These are phyloP conservation scores for Ochetophila trinervis DNA, from an alignment of 306 rosid genomes.

Conservation along the genomic window DNA sequence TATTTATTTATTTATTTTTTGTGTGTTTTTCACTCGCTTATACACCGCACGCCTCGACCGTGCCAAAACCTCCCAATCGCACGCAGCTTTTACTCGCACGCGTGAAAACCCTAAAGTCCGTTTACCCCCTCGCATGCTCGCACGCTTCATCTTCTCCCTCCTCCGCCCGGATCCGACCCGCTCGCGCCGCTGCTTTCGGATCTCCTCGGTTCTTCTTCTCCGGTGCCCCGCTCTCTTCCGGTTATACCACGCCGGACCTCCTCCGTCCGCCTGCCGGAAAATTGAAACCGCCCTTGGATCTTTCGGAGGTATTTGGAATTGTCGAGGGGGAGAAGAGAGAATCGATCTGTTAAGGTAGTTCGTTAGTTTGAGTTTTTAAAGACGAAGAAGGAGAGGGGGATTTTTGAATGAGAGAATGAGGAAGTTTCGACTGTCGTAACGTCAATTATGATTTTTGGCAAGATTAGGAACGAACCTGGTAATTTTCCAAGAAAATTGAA, in stretches of 20 bases:
- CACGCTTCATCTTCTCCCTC: conserved; percentile 37
- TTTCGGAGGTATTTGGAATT: conserved; percentile 18
- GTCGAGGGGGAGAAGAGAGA: background rate
- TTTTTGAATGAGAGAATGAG: background rate
- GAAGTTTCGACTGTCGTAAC: background rate
- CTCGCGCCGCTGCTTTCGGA: conserved; percentile 29
- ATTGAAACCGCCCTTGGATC: background rate
- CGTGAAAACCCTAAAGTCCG: conserved; percentile 38
- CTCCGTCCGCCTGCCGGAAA: conserved; percentile 46
- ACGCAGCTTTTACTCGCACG: conserved; percentile 40
- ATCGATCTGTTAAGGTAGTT: conserved; percentile 25
- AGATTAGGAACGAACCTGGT: too few species aligned
- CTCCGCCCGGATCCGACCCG: conserved; percentile 37
- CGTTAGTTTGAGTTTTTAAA: conserved; percentile 3
- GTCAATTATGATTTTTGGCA: background rate
- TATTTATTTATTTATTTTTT: too few species aligned
- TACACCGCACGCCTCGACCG: conserved; percentile 56
- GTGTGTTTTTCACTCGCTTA: conserved; percentile 6
- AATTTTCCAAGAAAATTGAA: too few species aligned
- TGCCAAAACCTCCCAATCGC: conserved; percentile 44
- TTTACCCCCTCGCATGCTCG: conserved; percentile 50
- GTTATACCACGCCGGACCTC: conserved; percentile 12
- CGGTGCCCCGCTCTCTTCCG: conserved; percentile 2
- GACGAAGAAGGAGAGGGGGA: conserved; percentile 24
- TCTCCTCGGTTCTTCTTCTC: background rate